Evolutionary conservation across 73 alveolate species (phyloP).

Genomic region (Symbiodinium natans): DNA sequence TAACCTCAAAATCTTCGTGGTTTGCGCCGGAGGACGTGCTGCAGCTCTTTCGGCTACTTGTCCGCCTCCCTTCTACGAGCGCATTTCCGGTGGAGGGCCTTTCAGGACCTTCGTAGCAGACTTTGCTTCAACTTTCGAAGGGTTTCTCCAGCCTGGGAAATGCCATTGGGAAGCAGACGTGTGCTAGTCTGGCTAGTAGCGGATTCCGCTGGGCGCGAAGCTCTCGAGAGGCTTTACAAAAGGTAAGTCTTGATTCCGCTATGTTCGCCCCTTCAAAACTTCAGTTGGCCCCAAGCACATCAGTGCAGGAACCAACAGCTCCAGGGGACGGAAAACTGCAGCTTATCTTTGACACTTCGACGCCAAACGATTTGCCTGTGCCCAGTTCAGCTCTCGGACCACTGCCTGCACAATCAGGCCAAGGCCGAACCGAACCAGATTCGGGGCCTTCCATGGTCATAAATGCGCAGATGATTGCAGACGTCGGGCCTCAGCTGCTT

Average conservation of each 20-base stretch:
- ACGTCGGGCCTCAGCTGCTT: background rate
- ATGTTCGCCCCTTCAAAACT: background rate
- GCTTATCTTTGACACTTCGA: background rate
- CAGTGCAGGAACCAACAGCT: background rate
- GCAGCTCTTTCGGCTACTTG: constrained; percentile 1
- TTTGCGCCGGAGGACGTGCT: background rate
- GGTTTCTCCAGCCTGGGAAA: too few relatives aligned
- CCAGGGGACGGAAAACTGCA: background rate
- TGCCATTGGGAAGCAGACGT: too few relatives aligned
- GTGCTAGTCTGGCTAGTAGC: too few relatives aligned
- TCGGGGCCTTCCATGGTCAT: too few relatives aligned
- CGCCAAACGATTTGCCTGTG: background rate
- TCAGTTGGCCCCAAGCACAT: background rate
- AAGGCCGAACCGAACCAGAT: too few relatives aligned
- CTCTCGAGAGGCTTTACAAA: too few relatives aligned
- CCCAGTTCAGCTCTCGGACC: background rate
- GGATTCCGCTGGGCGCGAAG: too few relatives aligned
- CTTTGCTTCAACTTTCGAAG: too few relatives aligned
- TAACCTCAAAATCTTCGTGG: background rate
- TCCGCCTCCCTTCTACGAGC: background rate
- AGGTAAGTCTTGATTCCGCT: too few relatives aligned
- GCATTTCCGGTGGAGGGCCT: background rate
- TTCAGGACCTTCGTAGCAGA: too few relatives aligned
- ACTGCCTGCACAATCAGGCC: too few relatives aligned
- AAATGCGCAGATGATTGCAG: background rate